phyloP scores from a whole-genome alignment of 192 early-diverging fungal species.

The Gamsiella multidivaricata region DNA sequence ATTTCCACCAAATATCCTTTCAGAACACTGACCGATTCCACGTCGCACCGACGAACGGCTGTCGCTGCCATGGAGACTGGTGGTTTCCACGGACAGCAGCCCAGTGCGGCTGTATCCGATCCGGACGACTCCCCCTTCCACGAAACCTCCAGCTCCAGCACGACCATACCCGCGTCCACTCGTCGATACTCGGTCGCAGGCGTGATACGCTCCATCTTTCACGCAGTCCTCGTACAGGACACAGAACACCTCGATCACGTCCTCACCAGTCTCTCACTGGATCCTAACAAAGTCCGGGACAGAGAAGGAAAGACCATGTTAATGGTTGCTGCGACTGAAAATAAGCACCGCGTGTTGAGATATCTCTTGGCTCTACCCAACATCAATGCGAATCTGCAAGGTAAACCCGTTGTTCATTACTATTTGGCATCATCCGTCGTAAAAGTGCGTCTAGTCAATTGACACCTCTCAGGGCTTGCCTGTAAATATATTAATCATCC shows the following conservation, averaged over 20 bases:
- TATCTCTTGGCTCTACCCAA: slow-evolving; percentile 31
- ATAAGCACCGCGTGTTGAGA: slow-evolving; percentile 44
- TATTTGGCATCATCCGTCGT: too few species aligned
- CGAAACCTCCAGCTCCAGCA: slow-evolving; percentile 31
- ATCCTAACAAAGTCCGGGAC: slow-evolving; percentile 49
- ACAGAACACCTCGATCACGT: slow-evolving; percentile 51
- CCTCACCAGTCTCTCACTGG: slow-evolving; percentile 34
- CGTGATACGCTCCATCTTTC: slow-evolving; percentile 53
- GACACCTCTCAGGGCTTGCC: too few species aligned
- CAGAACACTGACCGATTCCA: neutral
- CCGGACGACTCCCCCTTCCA: slow-evolving; percentile 31
- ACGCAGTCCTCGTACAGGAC: slow-evolving; percentile 54
- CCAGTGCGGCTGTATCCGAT: slow-evolving; percentile 6
- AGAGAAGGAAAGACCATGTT: slow-evolving; percentile 55
- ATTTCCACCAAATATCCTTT: neutral
- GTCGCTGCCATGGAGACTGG: slow-evolving; percentile 26
- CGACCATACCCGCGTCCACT: slow-evolving; percentile 20
- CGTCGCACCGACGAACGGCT: slow-evolving; percentile 13
- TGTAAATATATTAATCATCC: neutral
- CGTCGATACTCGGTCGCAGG: slow-evolving; percentile 35
- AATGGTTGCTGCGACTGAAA: slow-evolving; percentile 56
- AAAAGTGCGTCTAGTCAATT: too few species aligned
- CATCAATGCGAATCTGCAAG: slow-evolving; percentile 45
- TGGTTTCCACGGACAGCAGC: slow-evolving; percentile 24
- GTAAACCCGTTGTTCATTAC: too few species aligned